Percentiles rank a stretch among this genome's conserved stretches.
Conservation (phyloP, 75 land plant species). For the Cryptomeria japonica region DNA sequence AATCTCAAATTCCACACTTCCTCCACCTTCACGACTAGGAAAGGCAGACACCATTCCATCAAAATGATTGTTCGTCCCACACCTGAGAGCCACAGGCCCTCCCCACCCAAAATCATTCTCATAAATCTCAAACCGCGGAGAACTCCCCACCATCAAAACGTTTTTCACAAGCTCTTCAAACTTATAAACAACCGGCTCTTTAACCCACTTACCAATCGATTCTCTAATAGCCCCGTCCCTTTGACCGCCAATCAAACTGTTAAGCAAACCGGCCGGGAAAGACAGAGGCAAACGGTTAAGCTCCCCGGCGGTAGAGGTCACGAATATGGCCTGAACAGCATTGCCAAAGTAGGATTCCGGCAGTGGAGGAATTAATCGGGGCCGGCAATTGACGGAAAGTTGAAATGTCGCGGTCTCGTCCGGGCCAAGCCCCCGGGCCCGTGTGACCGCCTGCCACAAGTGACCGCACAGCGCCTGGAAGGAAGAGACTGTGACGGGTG, state of each 20-base stretch:
- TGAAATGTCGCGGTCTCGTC: background rate
- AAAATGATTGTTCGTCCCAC: background rate
- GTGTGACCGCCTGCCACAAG: conserved; percentile 21
- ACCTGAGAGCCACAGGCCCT: background rate
- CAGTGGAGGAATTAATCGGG: conserved; percentile 18
- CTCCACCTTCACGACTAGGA: background rate
- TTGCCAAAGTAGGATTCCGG: conserved; percentile 32
- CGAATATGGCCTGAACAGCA: background rate
- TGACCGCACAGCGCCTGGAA: conserved; percentile 19
- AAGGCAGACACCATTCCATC: background rate
- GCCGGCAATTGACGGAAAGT: conserved; percentile 6
- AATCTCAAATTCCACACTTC: background rate
- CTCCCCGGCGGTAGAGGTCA: conserved; percentile 13
- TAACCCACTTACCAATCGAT: background rate
- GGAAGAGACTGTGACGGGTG: background rate
- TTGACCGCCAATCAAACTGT: background rate
- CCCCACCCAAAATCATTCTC: conserved; percentile 17
- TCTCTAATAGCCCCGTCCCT: background rate
- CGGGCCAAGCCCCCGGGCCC: conserved; percentile 12
- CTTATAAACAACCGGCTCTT: background rate
- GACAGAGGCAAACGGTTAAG: background rate
- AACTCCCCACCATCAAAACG: background rate
- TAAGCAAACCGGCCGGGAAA: background rate
- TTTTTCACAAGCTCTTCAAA: background rate
- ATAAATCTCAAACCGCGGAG: conserved; percentile 9